Evolutionary conservation across 23 red algal species (phyloP).

Genomic region (Gracilaria caudata): DNA sequence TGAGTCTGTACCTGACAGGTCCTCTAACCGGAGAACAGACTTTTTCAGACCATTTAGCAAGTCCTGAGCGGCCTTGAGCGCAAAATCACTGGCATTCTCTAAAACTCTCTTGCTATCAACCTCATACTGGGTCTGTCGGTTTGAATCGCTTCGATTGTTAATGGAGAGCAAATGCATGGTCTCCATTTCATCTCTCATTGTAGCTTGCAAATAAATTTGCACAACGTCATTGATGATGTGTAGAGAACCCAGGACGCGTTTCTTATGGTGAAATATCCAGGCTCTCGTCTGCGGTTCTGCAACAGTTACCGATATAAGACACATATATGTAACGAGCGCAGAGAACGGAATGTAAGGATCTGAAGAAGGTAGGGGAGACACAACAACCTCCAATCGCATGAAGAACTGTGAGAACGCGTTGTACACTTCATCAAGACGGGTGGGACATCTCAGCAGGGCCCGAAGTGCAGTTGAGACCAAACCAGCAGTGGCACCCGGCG

Average conservation of each 20-base stretch:
- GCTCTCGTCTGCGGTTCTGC: neutral
- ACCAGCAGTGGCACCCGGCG: conserved; percentile 32
- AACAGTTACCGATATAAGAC: conserved; percentile 11
- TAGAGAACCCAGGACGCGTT: neutral
- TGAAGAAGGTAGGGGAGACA: neutral
- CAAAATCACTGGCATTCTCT: conserved; percentile 39
- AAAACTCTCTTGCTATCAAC: neutral
- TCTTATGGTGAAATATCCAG: conserved; percentile 17
- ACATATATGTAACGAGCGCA: neutral
- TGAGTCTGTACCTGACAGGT: neutral
- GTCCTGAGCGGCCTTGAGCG: conserved; percentile 48
- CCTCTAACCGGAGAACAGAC: neutral
- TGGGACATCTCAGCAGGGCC: conserved; percentile 10
- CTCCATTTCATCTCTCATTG: neutral
- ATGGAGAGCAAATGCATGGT: neutral
- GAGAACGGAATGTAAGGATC: neutral
- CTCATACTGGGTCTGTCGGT: neutral
- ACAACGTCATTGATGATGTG: neutral
- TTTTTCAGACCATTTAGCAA: conserved; percentile 9
- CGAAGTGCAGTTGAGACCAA: conserved; percentile 30
- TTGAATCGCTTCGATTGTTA: neutral
- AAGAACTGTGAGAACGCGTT: conserved; percentile 22
- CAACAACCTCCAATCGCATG: neutral
- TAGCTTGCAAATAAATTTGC: neutral
- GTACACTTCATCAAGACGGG: neutral